These are phyloP conservation scores for Radiomyces spectabilis DNA, from an alignment of 192 early-diverging fungal species.

Conservation along the genomic window DNA sequence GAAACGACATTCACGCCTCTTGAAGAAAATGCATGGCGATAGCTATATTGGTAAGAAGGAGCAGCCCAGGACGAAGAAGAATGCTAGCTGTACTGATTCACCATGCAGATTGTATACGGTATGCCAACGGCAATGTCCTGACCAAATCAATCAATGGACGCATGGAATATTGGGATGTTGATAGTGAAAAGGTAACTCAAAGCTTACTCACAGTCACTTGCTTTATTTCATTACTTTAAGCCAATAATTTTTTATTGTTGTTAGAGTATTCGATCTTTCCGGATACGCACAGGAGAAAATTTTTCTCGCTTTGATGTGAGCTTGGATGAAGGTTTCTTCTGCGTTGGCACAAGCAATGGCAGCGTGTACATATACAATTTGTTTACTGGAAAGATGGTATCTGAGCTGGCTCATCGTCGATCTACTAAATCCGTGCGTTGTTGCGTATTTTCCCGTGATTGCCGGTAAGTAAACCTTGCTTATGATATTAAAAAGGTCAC, in stretches of 20 bases:
- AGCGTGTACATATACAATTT: slow-evolving; percentile 65
- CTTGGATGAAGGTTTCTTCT: slow-evolving; percentile 64
- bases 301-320: slow-evolving; percentile 58
- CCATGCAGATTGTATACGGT: slow-evolving; percentile 62
- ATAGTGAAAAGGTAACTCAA: slow-evolving; percentile 26
- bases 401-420: slow-evolving; percentile 64
- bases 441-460: slow-evolving; percentile 71
- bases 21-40: slow-evolving; percentile 29
- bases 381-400: slow-evolving; percentile 51
- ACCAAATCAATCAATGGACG: slow-evolving; percentile 70
- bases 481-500: neutral
- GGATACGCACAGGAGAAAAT: slow-evolving; percentile 25
- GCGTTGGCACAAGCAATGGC: slow-evolving; percentile 68
- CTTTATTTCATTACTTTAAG: too few species aligned
- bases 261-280: slow-evolving; percentile 33
- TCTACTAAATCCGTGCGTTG: slow-evolving; percentile 74
- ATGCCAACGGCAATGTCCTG: slow-evolving; percentile 56
- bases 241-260: too few species aligned
- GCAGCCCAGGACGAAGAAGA: neutral
- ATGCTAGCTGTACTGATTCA: neutral
- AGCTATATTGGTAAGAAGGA: slow-evolving; percentile 19
- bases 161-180: slow-evolving; percentile 70
- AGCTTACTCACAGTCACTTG: too few species aligned
- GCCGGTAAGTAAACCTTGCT: slow-evolving; percentile 38
- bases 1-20: slow-evolving; percentile 14